Conservation (phyloP, 1,139 yeast species). For the Lodderomyces orthopsilosis region DNA sequence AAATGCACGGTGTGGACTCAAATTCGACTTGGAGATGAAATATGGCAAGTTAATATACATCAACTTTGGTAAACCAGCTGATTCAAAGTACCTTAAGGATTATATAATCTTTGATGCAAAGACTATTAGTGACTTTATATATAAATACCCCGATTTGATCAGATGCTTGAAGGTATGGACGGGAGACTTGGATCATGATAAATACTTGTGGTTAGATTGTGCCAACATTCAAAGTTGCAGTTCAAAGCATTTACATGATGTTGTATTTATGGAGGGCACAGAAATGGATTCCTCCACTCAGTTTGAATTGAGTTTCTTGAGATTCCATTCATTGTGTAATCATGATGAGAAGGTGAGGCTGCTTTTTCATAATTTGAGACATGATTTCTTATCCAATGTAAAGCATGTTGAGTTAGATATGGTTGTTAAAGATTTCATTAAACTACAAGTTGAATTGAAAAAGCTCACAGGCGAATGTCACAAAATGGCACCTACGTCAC, state of each 20-base stretch:
- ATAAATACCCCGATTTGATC: not conserved
- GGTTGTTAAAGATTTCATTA: not conserved
- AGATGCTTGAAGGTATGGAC: constrained; percentile 1
- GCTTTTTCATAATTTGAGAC: not conserved
- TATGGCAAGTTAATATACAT: constrained; percentile 1
- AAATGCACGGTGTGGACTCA: not conserved
- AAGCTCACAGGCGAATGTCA: not conserved
- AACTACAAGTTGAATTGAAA: not conserved
- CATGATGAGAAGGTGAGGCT: not conserved
- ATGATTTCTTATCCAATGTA: not conserved
- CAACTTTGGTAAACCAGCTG: not conserved
- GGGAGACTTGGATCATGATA: not conserved
- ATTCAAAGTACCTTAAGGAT: not conserved
- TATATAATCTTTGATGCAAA: not conserved
- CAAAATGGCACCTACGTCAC: not conserved
- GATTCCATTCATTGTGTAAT: not conserved
- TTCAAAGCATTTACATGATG: not conserved
- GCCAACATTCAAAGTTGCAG: not conserved
- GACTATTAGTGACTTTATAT: not conserved
- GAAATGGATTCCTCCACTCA: not conserved
- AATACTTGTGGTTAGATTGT: not conserved
- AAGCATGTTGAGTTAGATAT: constrained; percentile 1
- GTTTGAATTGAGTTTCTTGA: not conserved
- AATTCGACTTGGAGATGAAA: not conserved
- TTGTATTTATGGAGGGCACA: not conserved